These are phyloP conservation scores for Suillus clintonianus DNA, from an alignment of 768 basidiomycete genomes.

Conservation along the genomic window DNA sequence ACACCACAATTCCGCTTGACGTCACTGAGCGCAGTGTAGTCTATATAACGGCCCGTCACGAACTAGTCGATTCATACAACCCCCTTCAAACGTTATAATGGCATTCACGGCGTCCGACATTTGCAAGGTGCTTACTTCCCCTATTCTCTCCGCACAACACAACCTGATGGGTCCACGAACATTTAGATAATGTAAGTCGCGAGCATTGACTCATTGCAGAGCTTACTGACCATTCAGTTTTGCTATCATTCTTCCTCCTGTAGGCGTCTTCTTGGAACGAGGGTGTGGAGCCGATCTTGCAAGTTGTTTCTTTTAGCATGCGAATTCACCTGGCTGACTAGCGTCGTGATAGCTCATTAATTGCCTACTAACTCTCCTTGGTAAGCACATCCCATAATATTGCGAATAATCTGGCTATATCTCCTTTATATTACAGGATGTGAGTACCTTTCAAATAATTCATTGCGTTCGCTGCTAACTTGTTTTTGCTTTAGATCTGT, in stretches of 20 bases:
- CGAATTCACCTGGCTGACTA: not conserved
- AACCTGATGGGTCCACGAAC: not conserved
- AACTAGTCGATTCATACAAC: slow-evolving; percentile 12
- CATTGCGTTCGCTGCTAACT: not conserved
- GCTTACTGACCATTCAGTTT: slow-evolving; percentile 38
- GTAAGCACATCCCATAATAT: slow-evolving; percentile 34
- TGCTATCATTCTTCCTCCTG: slow-evolving; percentile 76
- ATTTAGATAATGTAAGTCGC: slow-evolving; percentile 46
- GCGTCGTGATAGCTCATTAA: slow-evolving; percentile 54
- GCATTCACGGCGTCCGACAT: slow-evolving; percentile 73
- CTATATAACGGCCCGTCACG: not conserved
- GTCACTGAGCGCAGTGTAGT: slow-evolving; percentile 21
- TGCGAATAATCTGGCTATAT: not conserved
- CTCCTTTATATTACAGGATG: slow-evolving; percentile 42
- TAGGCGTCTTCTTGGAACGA: slow-evolving; percentile 88
- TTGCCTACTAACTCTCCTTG: slow-evolving; percentile 75
- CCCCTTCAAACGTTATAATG: slow-evolving; percentile 43
- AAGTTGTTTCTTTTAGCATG: slow-evolving; percentile 28
- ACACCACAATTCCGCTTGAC: slow-evolving; percentile 17
- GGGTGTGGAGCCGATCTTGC: slow-evolving; percentile 81
- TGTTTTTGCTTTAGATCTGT: not conserved
- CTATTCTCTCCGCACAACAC: not conserved
- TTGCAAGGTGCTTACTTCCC: slow-evolving; percentile 63
- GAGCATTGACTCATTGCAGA: not conserved
- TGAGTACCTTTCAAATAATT: slow-evolving; percentile 36